Evolutionary conservation across 371 early-diverging fungal species (phyloP), one percentile per base, ranked within the genome.

Genomic region (Funneliformis caledonium): DNA sequence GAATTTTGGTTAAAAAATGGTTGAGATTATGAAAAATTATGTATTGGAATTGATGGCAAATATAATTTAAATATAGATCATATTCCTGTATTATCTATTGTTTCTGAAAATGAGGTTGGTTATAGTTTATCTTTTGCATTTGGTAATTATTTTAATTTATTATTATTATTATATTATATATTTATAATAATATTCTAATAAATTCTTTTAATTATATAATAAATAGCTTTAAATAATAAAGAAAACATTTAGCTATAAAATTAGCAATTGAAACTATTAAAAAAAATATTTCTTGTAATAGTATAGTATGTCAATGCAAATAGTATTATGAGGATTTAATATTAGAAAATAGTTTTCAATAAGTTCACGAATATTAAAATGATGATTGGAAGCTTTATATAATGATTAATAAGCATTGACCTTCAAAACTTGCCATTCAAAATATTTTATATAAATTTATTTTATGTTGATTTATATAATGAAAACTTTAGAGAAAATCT

Each of bases 231-330:
- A 43, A 16, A 0, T 42, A 70, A 48, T 43, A 70, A 70, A 45
- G 47, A 42, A 70, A 70, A n/a, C 10, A 42, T 16, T 26, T 22
- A 7, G 47, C 37, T 37, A 37, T 2, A 37, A 45, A 4, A 43
- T n/a, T 70, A 10, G 45, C 72, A 31, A 43, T 70, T 48, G 48
- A 45, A 12, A 22, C 72, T 37, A 70, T 70, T 37, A 70, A 43
- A 43, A 43, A 12, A 72, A 72, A 72, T 72, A 47, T 72, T 42
- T 14, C 45, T 11, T 72, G 72, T 48, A 16, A 43, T 42, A 72
- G 47, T 37, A 16, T 37, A 19, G 4, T 42, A 11, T 72, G 26
- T 72, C 0, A 72, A 10, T 47, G 47, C 19, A 22, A 6, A 37
- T 47, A n/a, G 3, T 33, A 72, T 11, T 72, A 72, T 72, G n/a